phyloP scores from a whole-genome alignment of 2,329 filamentous ascomycete genomes.

The Cladophialophora carrionii region DNA sequence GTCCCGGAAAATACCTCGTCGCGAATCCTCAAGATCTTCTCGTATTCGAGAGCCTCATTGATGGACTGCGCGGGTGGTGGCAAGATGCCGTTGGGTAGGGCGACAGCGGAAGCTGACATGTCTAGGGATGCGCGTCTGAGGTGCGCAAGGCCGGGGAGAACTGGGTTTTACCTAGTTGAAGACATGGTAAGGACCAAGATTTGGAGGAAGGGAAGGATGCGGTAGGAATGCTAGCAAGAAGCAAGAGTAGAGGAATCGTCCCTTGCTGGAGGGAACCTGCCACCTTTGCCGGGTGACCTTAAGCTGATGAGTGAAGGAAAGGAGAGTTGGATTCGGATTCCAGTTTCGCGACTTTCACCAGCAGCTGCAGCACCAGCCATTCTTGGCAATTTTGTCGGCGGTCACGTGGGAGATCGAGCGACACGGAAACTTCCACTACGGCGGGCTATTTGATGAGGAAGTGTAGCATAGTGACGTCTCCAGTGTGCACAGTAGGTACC shows the following conservation, averaged over 20 bases:
- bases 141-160: slow-evolving; percentile 20
- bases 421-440: not conserved
- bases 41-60: slow-evolving; percentile 69
- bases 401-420: not conserved
- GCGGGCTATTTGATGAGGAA: not conserved
- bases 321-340: not conserved
- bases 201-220: not conserved
- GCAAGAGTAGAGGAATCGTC: not conserved
- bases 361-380: not conserved
- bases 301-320: slow-evolving; percentile 7
- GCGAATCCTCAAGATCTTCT: slow-evolving; percentile 77
- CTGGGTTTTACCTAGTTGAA: slow-evolving; percentile 25
- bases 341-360: not conserved
- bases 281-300: not conserved
- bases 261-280: not conserved
- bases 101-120: slow-evolving; percentile 35
- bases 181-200: slow-evolving; percentile 24
- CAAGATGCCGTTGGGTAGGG: slow-evolving; percentile 39
- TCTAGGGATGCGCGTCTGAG: slow-evolving; percentile 28
- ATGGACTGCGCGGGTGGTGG: slow-evolving; percentile 42
- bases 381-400: not conserved
- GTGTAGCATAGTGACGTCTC: no score
- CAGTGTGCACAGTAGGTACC: no score
- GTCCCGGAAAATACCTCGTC: slow-evolving; percentile 79
- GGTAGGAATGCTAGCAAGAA: not conserved